A percentile compares a stretch with the other conserved stretches of the same genome.
phyloP scores from a whole-genome alignment of 768 basidiomycete species.

The Boletus patriciae region DNA sequence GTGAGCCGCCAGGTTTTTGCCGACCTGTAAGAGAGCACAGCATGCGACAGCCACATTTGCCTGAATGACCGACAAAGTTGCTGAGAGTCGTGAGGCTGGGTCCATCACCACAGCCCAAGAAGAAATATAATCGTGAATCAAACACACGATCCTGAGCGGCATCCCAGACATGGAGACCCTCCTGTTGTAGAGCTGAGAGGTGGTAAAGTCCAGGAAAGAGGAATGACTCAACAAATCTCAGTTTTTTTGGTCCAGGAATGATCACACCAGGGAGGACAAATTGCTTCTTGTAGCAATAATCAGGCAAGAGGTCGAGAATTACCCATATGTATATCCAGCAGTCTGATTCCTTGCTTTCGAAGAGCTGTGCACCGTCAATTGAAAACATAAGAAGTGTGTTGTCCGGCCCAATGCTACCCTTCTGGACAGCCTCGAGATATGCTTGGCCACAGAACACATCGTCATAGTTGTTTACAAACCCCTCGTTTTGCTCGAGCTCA shows the following conservation, averaged over 20 bases:
- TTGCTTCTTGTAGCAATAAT: not conserved
- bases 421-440: not conserved
- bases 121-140: not conserved
- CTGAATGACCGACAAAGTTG: not conserved
- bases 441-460: not conserved
- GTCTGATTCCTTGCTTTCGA: not conserved
- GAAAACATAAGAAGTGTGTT: not conserved
- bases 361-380: constrained; percentile 43
- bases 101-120: not conserved
- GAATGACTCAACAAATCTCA: constrained; percentile 31
- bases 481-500: not conserved
- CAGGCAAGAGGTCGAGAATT: constrained; percentile 18
- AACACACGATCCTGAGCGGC: not conserved
- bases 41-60: not conserved
- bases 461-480: not conserved
- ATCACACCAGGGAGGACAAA: not conserved
- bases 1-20: not conserved
- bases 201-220: constrained; percentile 17
- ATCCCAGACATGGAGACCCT: constrained; percentile 25
- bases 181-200: constrained; percentile 16
- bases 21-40: not conserved
- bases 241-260: constrained; percentile 36
- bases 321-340: constrained; percentile 41
- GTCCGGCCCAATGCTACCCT: not conserved
- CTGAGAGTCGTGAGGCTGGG: not conserved